phyloP scores from a whole-genome alignment of 768 basidiomycete genomes.

The Macrolepiota albuminosa region DNA sequence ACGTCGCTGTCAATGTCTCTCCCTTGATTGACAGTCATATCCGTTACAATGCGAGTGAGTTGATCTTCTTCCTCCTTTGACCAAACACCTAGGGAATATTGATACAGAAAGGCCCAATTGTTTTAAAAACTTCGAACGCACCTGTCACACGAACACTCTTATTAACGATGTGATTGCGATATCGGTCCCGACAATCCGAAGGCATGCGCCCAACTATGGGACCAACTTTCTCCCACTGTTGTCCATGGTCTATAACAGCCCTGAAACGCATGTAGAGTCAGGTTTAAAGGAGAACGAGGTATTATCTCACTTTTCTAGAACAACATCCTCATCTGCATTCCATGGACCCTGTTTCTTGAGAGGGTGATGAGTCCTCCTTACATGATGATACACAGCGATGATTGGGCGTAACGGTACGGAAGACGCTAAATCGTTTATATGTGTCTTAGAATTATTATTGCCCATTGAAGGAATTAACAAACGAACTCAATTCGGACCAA shows the following conservation, averaged over 20 bases:
- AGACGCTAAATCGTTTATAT: slow-evolving; percentile 39
- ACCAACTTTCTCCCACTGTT: slow-evolving; percentile 80
- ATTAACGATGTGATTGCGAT: slow-evolving; percentile 75
- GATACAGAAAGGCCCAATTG: background rate
- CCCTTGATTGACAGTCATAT: slow-evolving; percentile 70
- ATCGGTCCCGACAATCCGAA: slow-evolving; percentile 80
- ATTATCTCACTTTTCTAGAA: slow-evolving; percentile 52
- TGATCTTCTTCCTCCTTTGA: slow-evolving; percentile 75
- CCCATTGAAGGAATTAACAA: background rate
- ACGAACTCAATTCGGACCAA: slow-evolving; percentile 78
- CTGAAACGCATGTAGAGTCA: slow-evolving; percentile 30
- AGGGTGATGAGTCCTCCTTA: slow-evolving; percentile 67
- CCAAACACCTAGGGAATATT: slow-evolving; percentile 50
- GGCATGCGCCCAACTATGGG: slow-evolving; percentile 67
- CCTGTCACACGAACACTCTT: slow-evolving; percentile 60
- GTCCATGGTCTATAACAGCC: slow-evolving; percentile 64
- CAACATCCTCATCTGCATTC: slow-evolving; percentile 59
- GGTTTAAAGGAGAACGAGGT: background rate
- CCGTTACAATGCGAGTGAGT: slow-evolving; percentile 68
- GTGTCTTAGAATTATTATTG: background rate
- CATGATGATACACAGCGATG: slow-evolving; percentile 79
- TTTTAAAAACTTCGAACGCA: slow-evolving; percentile 17
- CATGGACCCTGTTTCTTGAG: slow-evolving; percentile 67
- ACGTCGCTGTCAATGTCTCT: slow-evolving; percentile 73
- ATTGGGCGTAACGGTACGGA: slow-evolving; percentile 75